Percentiles rank a stretch among this genome's conserved stretches.
phyloP scores from a whole-genome alignment of 495 filamentous ascomycete species.

The Xylaria nigripes region DNA sequence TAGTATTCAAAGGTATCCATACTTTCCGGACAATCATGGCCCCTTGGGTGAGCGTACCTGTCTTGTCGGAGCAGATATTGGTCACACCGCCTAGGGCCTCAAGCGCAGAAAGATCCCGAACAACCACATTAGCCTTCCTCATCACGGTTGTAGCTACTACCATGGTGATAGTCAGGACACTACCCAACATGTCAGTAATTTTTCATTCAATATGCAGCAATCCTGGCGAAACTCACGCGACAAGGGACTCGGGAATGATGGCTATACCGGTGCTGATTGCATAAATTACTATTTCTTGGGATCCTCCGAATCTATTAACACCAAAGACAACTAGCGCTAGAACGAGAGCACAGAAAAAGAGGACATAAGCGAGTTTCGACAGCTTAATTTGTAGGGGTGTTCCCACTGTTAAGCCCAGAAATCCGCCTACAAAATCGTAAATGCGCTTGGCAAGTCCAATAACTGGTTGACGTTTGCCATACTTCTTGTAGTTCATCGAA shows the following conservation, averaged over 20 bases:
- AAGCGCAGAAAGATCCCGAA: conserved; percentile 67
- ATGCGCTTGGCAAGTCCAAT: conserved; percentile 50
- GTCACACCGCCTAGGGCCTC: conserved; percentile 80
- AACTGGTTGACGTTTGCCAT: conserved; percentile 49
- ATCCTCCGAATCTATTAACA: conserved; percentile 61
- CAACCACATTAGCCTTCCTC: conserved; percentile 67
- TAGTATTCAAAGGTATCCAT: conserved; percentile 59
- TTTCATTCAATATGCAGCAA: not conserved
- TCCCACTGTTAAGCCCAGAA: conserved; percentile 68
- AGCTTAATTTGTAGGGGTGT: conserved; percentile 79
- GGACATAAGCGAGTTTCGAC: conserved; percentile 62
- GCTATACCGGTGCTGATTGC: conserved; percentile 67
- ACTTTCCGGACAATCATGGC: conserved; percentile 70
- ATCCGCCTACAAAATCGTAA: conserved; percentile 56
- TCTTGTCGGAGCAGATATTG: conserved; percentile 87
- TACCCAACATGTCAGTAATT: conserved; percentile 9
- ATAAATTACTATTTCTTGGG: conserved; percentile 70
- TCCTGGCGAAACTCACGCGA: conserved; percentile 37
- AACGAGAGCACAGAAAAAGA: conserved; percentile 67
- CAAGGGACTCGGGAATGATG: conserved; percentile 63
- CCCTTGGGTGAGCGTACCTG: conserved; percentile 73
- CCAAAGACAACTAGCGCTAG: conserved; percentile 74
- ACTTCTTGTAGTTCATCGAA: conserved; percentile 56
- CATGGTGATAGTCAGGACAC: conserved; percentile 64
- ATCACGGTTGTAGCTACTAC: conserved; percentile 72